Evolutionary conservation across 129 eudicot genomes (phyloP).

Genomic region (Arctium minus): DNA sequence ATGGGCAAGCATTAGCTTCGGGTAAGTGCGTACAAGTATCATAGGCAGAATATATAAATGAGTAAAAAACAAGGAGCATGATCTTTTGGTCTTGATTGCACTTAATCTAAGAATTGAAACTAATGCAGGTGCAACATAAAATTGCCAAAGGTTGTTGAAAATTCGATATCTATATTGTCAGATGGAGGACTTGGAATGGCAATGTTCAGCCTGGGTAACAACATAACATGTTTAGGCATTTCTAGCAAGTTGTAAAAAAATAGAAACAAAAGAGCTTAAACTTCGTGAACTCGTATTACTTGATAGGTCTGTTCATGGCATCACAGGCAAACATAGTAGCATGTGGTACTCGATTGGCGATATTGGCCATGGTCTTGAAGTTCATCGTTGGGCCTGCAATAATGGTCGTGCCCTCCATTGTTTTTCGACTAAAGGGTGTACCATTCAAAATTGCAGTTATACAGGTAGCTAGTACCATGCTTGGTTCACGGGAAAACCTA

Average conservation of each 20-base stretch:
- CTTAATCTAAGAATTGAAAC: constrained; percentile 5
- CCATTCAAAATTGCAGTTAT: constrained; percentile 56
- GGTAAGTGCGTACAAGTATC: constrained; percentile 30
- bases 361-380: constrained; percentile 60
- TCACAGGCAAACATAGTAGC: constrained; percentile 59
- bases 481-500: no score
- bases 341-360: constrained; percentile 48
- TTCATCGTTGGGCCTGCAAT: constrained; percentile 64
- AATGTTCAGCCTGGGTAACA: constrained; percentile 85
- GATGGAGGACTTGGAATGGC: constrained; percentile 98
- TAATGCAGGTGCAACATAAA: constrained; percentile 55
- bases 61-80: neutral
- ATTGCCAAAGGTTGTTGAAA: constrained; percentile 60
- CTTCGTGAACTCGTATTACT: neutral
- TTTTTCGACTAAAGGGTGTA: constrained; percentile 54
- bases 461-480: constrained; percentile 36
- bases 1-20: constrained; percentile 78
- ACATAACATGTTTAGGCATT: neutral
- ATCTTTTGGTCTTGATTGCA: neutral
- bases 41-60: neutral
- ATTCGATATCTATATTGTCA: constrained; percentile 58
- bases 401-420: constrained; percentile 58
- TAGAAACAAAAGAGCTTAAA: neutral
- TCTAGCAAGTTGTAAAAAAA: neutral
- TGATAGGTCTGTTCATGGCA: constrained; percentile 84